phyloP scores from a whole-genome alignment of 148 eudicot genomes.

The Vaccinium darrowii region DNA sequence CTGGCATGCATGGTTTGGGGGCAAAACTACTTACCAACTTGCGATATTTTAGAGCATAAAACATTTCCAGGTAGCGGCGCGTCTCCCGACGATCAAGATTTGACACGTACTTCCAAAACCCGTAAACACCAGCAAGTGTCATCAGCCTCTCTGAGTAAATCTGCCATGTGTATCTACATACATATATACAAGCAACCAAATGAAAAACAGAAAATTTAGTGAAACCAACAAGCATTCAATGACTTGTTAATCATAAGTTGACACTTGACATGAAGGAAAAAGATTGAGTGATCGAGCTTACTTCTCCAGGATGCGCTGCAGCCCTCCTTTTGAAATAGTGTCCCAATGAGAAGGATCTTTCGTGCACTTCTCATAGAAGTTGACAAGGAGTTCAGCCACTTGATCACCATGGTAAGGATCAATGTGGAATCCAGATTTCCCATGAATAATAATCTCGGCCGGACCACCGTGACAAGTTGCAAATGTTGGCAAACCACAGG shows the following conservation, averaged over 20 bases:
- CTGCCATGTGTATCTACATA: slow-evolving; percentile 91
- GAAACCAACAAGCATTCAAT: background rate
- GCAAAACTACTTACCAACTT: slow-evolving; percentile 55
- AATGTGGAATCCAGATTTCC: slow-evolving; percentile 91
- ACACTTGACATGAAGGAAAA: background rate
- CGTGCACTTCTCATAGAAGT: slow-evolving; percentile 70
- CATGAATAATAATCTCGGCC: slow-evolving; percentile 94
- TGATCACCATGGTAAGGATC: slow-evolving; percentile 97
- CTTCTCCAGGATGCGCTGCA: slow-evolving; percentile 87
- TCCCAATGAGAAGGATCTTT: slow-evolving; percentile 85
- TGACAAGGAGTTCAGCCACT: slow-evolving; percentile 72
- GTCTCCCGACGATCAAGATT: slow-evolving; percentile 90
- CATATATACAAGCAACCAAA: background rate
- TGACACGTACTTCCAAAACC: slow-evolving; percentile 95
- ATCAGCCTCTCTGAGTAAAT: slow-evolving; percentile 84
- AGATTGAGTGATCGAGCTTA: slow-evolving; percentile 26
- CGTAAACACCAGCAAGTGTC: slow-evolving; percentile 92
- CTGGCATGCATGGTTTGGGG: background rate
- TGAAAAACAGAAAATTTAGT: background rate
- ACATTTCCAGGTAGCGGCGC: slow-evolving; percentile 94
- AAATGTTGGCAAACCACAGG: slow-evolving; percentile 92
- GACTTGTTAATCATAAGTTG: background rate
- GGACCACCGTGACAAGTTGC: slow-evolving; percentile 96
- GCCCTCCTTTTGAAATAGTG: slow-evolving; percentile 71
- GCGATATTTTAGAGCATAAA: slow-evolving; percentile 87